Evolutionary conservation across 768 basidiomycete genomes (phyloP).

Genomic region (Psilocybe cubensis): DNA sequence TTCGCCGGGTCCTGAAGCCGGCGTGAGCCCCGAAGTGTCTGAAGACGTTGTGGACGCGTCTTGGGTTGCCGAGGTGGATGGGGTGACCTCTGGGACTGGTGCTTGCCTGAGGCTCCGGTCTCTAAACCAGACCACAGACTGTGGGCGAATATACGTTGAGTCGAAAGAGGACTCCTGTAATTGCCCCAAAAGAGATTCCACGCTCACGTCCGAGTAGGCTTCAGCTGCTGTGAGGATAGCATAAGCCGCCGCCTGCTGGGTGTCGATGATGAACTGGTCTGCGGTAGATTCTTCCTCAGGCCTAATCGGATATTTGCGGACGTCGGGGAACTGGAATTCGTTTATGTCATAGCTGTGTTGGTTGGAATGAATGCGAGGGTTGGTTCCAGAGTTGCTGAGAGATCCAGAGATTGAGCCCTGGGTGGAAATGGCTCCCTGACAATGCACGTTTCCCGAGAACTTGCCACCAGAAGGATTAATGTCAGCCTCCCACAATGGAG

Average conservation of each 20-base stretch:
- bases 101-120: not conserved
- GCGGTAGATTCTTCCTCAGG: not conserved
- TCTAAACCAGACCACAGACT: constrained; percentile 3
- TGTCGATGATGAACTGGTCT: not conserved
- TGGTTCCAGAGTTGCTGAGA: no score
- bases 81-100: not conserved
- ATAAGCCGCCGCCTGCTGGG: not conserved
- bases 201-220: constrained; percentile 3
- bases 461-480: no score
- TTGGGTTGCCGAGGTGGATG: no score
- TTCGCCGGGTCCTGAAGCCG: not conserved
- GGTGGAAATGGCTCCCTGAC: no score
- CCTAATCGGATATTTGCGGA: not conserved
- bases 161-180: constrained; percentile 10
- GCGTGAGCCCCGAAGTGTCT: no score
- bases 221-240: constrained; percentile 2
- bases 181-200: constrained; percentile 11
- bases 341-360: no score
- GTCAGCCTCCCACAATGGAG: no score
- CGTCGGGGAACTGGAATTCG: no score
- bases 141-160: constrained; percentile 1
- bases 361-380: no score
- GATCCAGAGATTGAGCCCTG: no score
- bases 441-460: no score
- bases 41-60: no score